A percentile compares a stretch with the other conserved stretches of the same genome.
phyloP scores from a whole-genome alignment of 2,329 filamentous ascomycete genomes.

The Colletotrichum liriopes region DNA sequence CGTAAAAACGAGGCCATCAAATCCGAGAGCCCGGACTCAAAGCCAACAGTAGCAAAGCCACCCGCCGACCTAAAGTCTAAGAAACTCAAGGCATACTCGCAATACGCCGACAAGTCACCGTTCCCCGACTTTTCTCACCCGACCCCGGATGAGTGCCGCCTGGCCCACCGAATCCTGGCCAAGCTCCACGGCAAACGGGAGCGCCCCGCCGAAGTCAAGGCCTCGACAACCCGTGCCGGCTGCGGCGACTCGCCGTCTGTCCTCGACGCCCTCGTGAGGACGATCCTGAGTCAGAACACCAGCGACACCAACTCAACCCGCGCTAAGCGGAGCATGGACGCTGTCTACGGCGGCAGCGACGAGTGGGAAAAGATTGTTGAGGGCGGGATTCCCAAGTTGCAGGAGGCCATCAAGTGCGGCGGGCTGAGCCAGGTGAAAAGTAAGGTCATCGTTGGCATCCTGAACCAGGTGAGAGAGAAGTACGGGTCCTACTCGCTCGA shows the following conservation, averaged over 20 bases:
- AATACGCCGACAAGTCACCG: slow-evolving; percentile 65
- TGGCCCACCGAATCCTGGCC: slow-evolving; percentile 77
- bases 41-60: slow-evolving; percentile 18
- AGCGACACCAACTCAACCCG: slow-evolving; percentile 70
- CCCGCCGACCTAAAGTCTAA: slow-evolving; percentile 54
- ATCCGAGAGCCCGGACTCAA: slow-evolving; percentile 27
- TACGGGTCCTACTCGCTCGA: slow-evolving; percentile 64
- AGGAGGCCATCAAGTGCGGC: slow-evolving; percentile 78
- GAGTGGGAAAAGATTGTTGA: slow-evolving; percentile 59
- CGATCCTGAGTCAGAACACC: slow-evolving; percentile 69
- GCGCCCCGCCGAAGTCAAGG: slow-evolving; percentile 73
- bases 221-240: slow-evolving; percentile 76
- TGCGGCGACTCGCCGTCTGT: slow-evolving; percentile 67
- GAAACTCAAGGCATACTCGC: slow-evolving; percentile 61
- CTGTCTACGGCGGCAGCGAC: slow-evolving; percentile 59
- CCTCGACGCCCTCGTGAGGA: slow-evolving; percentile 67
- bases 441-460: slow-evolving; percentile 78
- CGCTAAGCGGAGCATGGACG: slow-evolving; percentile 68
- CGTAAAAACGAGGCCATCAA: slow-evolving; percentile 36
- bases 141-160: slow-evolving; percentile 76
- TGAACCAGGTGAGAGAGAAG: slow-evolving; percentile 72
- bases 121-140: slow-evolving; percentile 79
- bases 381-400: slow-evolving; percentile 58
- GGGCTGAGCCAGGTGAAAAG: slow-evolving; percentile 82
- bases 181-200: slow-evolving; percentile 75